These are phyloP conservation scores for Aureobasidium subglaciale DNA, from an alignment of 2,329 filamentous ascomycete genomes.

Conservation along the genomic window DNA sequence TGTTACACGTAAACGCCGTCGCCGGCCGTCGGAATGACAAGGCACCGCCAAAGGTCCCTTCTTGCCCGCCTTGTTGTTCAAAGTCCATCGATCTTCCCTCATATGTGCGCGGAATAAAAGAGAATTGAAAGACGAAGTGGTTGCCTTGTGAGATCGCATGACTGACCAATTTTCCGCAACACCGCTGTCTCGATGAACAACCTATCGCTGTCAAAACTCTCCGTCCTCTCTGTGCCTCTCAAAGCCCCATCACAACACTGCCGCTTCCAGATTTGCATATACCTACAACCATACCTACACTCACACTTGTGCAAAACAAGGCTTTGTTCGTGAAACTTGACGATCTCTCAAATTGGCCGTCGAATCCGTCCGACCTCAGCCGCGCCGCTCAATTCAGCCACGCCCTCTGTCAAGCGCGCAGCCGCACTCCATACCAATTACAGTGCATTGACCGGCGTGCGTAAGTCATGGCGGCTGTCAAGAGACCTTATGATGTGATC, in stretches of 20 bases:
- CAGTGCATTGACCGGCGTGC: background rate
- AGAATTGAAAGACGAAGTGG: background rate
- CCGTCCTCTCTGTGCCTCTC: background rate
- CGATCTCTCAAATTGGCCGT: background rate
- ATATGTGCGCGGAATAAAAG: background rate
- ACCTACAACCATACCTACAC: background rate
- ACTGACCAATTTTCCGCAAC: background rate
- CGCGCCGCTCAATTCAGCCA: background rate
- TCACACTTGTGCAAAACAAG: no score
- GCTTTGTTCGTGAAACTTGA: no score
- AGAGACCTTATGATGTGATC: constrained; percentile 7
- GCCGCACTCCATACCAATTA: background rate
- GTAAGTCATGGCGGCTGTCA: background rate
- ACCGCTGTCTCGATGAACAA: background rate
- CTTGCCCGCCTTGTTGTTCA: background rate
- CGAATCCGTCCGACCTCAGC: background rate
- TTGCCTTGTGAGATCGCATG: background rate
- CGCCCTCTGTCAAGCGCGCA: background rate
- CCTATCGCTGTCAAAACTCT: background rate
- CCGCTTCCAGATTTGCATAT: background rate
- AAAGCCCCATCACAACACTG: background rate
- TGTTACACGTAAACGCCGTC: constrained; percentile 6
- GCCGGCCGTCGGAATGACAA: constrained; percentile 4
- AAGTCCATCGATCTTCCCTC: background rate
- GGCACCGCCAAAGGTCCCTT: background rate